A percentile compares a stretch with the other conserved stretches of the same genome.
Conservation (phyloP, 2,329 filamentous ascomycete genomes). For the Dactylonectria macrodidyma region DNA sequence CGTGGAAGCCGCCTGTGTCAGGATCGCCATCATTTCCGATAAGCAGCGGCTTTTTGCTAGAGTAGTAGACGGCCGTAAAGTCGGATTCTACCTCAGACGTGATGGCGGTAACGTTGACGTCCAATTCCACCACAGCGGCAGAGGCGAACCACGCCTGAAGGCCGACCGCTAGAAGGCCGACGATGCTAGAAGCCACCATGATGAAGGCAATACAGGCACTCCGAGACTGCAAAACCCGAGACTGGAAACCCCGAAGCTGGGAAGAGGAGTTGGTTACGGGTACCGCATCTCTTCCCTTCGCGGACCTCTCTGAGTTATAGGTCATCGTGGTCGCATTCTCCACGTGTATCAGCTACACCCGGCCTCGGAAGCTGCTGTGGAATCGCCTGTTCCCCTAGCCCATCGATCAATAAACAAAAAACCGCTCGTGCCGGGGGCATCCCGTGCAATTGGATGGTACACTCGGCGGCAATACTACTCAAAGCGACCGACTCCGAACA, state of each 20-base stretch:
- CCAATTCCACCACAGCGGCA: constrained; percentile 39
- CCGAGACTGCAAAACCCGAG: constrained; percentile 5
- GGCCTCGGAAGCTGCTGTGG: neutral
- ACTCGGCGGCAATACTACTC: neutral
- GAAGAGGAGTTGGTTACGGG: constrained; percentile 8
- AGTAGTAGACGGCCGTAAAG: constrained; percentile 58
- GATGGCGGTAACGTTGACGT: constrained; percentile 52
- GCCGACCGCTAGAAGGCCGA: constrained; percentile 40
- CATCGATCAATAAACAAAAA: constrained; percentile 14
- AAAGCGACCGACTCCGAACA: neutral
- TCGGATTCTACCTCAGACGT: constrained; percentile 59
- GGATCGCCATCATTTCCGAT: constrained; percentile 63
- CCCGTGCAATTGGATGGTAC: constrained; percentile 21
- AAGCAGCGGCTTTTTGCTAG: constrained; percentile 52
- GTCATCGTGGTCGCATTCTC: constrained; percentile 1
- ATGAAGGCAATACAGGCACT: constrained; percentile 25
- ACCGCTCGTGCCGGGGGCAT: constrained; percentile 22
- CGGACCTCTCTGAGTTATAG: constrained; percentile 28
- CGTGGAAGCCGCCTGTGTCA: constrained; percentile 59
- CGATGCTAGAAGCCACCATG: constrained; percentile 41
- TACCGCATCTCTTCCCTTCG: constrained; percentile 4
- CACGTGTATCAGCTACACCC: constrained; percentile 16
- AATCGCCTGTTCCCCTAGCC: constrained; percentile 1
- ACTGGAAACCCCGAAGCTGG: constrained; percentile 4
- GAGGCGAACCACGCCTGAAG: constrained; percentile 36